Base-by-base conservation (phyloP, 179 eudicot species). In the Spergularia azorica region DNA sequence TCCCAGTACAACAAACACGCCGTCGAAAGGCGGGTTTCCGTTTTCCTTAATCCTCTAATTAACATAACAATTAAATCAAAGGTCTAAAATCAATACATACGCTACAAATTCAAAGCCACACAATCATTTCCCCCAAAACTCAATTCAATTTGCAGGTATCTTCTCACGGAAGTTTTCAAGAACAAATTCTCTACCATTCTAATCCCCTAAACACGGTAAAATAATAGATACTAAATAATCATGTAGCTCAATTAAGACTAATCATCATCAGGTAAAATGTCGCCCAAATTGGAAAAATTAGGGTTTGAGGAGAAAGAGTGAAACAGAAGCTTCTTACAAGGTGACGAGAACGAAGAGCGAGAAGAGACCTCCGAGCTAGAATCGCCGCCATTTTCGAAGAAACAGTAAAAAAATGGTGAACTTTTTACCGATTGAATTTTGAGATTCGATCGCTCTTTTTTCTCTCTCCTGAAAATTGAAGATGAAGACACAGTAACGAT, bases 361-460 rank as follows among this genome's bases (percentile, higher is more conserved):
- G 73, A 55, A 89, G 77, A 76, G 97, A 89, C 63, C 83, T 89
- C 38, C 95, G 93, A 86, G 90, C 90, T 77, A 92, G 85, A 36
- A 85, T 73, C 75, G 87, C 88, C 56, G 93, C 90, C 94, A 86
- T 87, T 65, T 82, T 39, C 14, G 67, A 38, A 58, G 55, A 59
- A 59, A 59, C 10, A 6, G 8, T 39, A 39, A 57, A 13, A 2
- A n/a, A 57, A 52, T 38, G 18, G 46, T 32, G 73, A 14, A 17
- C 32, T 71, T 71, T 71, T 71, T 56, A 9, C 9, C 51, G 74
- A 36, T 71, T 39, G 26, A n/a, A 72, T 20, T 56, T 26, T 58
- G 8, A 39, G 63, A 59, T n/a, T 26, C 51, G 48, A 36, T 71
- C 16, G 62, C 16, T 13, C 39, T 55, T 41, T 58, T 17, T 36